A percentile compares a stretch with the other conserved stretches of the same genome.
These are phyloP conservation scores for Abrus pulchellus DNA, from an alignment of 306 rosid species.

Conservation along the genomic window DNA sequence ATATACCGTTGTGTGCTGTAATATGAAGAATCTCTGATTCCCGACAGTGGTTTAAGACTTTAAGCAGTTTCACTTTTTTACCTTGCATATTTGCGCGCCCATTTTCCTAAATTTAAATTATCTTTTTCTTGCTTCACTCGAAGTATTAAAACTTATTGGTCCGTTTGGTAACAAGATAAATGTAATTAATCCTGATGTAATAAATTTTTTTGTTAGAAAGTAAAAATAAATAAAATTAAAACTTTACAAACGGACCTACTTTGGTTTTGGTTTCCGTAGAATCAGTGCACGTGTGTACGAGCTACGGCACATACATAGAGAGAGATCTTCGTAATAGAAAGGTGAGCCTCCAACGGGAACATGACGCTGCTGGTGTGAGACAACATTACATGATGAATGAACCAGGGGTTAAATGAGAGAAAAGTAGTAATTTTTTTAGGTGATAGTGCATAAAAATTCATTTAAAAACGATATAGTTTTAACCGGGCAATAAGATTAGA, in stretches of 20 bases:
- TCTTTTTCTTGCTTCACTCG: neutral
- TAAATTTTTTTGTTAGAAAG: no score
- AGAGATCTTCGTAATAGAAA: constrained; percentile 4
- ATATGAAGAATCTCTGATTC: no score
- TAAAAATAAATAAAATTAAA: no score
- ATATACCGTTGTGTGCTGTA: no score
- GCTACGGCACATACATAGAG: no score
- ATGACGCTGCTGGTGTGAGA: constrained; percentile 28
- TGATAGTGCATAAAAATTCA: neutral
- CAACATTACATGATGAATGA: constrained; percentile 6
- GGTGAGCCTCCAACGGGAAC: constrained; percentile 44
- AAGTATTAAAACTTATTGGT: no score
- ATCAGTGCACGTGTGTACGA: constrained; percentile 57
- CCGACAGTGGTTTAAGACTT: no score
- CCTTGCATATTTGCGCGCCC: no score
- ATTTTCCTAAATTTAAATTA: no score
- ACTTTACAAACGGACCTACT: neutral
- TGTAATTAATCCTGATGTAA: no score
- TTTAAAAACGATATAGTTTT: neutral
- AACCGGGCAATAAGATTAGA: neutral
- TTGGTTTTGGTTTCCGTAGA: constrained; percentile 39
- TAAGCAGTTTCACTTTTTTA: no score
- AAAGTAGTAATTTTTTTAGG: neutral
- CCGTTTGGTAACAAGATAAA: no score
- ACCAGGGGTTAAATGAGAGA: neutral